Base-by-base conservation (phyloP, 2,329 filamentous ascomycete species). In the Whalleya microplaca region DNA sequence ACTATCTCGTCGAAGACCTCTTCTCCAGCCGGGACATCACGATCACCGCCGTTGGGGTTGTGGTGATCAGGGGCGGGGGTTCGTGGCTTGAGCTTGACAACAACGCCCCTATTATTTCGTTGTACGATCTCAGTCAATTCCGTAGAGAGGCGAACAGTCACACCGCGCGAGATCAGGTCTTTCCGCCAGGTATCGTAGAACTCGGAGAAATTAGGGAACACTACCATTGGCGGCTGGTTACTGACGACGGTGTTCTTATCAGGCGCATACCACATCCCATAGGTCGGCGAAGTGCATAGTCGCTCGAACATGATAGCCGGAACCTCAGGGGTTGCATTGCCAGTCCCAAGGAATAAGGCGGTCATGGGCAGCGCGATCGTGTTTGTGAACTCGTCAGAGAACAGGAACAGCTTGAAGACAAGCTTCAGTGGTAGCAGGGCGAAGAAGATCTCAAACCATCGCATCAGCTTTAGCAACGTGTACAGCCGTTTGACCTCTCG, bases 1-100 rank as follows among this genome's bases (percentile, higher is more conserved):
- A 90, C 84, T 7, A 90, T 76, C 58, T 89, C 85, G 59, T 90
- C 86, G 61, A 84, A 90, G 4, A 76, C 71, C 63, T 89, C 85
- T 10, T 81, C 79, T 51, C 75, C 79, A n/a, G 77, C 69, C 48
- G 82, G 61, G 1, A 50, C 61, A 8, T 67, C 59, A 1, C 50
- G 43, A n/a, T 71, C 69, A 10, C 62, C 70, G 8, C 61, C 66
- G 4, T 59, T 65, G 6, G 70, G 68, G 46, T 72, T 73, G 50
- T 74, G 71, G 16, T 60, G 60, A 21, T 71, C 71, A 0, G 68
- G 62, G 2, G 52, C 61, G 5, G 67, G 66, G 71, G 55, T 79
- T 67, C 51, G 72, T 62, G 66, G 76, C 74, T 59, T 76, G 48
- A 63, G 75, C 71, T 41, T 75, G 16, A 84, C 80, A 7, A 75